Percentiles rank a stretch among this genome's conserved stretches.
These are phyloP conservation scores for Trichoderma harzianum DNA, from an alignment of 2,329 filamentous ascomycete species.

Conservation along the genomic window DNA sequence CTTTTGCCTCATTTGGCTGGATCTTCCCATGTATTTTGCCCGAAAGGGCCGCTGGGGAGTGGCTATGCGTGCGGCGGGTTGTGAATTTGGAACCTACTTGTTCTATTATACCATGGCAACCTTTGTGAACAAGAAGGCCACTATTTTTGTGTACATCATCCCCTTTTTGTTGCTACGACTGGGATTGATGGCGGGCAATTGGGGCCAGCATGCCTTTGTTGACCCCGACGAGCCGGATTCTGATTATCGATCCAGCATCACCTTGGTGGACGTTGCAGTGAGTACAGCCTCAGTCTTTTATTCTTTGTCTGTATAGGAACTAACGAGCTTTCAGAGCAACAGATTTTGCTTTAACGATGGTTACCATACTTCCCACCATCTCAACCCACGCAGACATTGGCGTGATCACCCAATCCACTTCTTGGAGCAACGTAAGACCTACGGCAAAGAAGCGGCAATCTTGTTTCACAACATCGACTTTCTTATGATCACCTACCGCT, in stretches of 20 bases:
- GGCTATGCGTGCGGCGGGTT: constrained; percentile 55
- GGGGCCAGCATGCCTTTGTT: constrained; percentile 80
- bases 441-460: constrained; percentile 64
- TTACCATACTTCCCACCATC: constrained; percentile 77
- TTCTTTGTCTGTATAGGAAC: not conserved
- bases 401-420: constrained; percentile 74
- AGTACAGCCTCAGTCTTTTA: constrained; percentile 32
- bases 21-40: constrained; percentile 71
- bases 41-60: constrained; percentile 55
- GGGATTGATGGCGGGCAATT: constrained; percentile 78
- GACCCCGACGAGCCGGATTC: constrained; percentile 72
- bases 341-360: constrained; percentile 81
- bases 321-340: constrained; percentile 57
- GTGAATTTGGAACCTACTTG: constrained; percentile 57
- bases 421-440: constrained; percentile 64
- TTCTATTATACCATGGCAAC: constrained; percentile 49
- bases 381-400: constrained; percentile 77
- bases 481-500: constrained; percentile 66
- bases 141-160: constrained; percentile 62
- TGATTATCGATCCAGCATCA: constrained; percentile 76
- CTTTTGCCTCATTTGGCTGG: constrained; percentile 69
- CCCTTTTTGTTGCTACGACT: constrained; percentile 65
- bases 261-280: constrained; percentile 73
- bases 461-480: constrained; percentile 83
- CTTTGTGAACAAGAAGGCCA: constrained; percentile 50